These are phyloP conservation scores for Cryptosporidium ubiquitum DNA, from an alignment of 169 alveolate species.

Conservation along the genomic window DNA sequence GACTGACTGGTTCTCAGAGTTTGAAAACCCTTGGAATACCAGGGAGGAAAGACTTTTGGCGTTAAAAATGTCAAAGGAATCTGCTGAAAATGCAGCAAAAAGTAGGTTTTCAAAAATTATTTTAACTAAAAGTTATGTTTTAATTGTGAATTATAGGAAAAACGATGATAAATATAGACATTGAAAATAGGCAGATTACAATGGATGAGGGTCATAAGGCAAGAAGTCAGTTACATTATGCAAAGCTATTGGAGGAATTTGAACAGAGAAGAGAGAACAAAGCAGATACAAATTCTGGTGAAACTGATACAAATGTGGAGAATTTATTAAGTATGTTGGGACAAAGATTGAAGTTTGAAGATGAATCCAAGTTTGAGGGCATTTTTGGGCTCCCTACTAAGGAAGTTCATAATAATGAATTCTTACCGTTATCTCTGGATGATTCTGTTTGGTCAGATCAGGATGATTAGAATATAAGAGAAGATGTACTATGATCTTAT, in stretches of 20 bases:
- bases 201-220: conserved; percentile 48
- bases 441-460: conserved; percentile 23
- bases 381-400: background rate
- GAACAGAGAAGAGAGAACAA: conserved; percentile 13
- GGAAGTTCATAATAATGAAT: background rate
- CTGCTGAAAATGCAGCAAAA: conserved; percentile 5
- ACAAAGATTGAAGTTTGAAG: background rate
- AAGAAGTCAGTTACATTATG: conserved; percentile 6
- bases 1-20: conserved; percentile 72
- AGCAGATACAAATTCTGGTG: background rate
- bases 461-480: background rate
- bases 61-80: conserved; percentile 39
- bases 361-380: background rate
- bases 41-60: conserved; percentile 49
- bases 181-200: conserved; percentile 21
- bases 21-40: conserved; percentile 73
- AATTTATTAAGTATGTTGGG: conserved; percentile 9
- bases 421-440: background rate
- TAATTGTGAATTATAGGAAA: conserved; percentile 2
- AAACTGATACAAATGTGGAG: background rate
- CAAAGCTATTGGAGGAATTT: conserved; percentile 45
- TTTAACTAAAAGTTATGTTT: background rate
- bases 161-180: conserved; percentile 59
- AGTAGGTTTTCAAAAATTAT: conserved; percentile 15
- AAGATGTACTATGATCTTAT: background rate